Conservation (phyloP, 495 filamentous ascomycete species). For the Delitschia confertaspora region DNA sequence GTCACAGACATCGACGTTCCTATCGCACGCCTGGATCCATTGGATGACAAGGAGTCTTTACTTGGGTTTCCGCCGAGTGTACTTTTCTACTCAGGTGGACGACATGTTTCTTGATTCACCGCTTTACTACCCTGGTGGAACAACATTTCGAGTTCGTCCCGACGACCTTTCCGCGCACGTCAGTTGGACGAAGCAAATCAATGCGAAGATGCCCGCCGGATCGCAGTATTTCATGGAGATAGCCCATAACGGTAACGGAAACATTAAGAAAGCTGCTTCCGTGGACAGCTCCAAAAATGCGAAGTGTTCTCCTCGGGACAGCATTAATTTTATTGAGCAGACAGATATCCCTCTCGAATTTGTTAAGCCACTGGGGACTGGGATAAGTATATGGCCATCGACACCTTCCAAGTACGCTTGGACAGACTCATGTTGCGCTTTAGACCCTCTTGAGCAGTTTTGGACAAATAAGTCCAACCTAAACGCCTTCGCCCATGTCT, state of each 20-base stretch:
- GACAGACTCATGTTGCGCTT: conserved; percentile 37
- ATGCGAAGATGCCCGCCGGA: conserved; percentile 44
- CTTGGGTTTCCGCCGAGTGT: conserved; percentile 45
- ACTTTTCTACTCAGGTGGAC: conserved; percentile 51
- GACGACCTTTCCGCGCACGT: conserved; percentile 41
- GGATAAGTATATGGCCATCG: conserved; percentile 45
- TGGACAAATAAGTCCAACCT: conserved; percentile 39
- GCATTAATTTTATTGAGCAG: conserved; percentile 33
- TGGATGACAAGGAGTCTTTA: conserved; percentile 52
- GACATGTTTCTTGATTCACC: conserved; percentile 50
- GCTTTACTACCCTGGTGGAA: conserved; percentile 41
- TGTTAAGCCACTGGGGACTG: conserved; percentile 48
- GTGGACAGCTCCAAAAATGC: not conserved
- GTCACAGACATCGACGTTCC: conserved; percentile 45
- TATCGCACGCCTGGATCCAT: conserved; percentile 53
- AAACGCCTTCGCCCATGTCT: conserved; percentile 45
- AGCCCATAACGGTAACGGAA: conserved; percentile 54
- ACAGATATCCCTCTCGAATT: conserved; percentile 46
- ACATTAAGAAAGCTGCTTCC: conserved; percentile 37
- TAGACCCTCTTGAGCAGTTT: conserved; percentile 43
- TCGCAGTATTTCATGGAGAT: conserved; percentile 47
- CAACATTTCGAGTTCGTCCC: conserved; percentile 42
- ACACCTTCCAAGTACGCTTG: conserved; percentile 41
- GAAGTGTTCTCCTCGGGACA: conserved; percentile 18
- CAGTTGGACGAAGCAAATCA: conserved; percentile 42